These are phyloP conservation scores for Hemerocallis citrina DNA, from an alignment of 106 monocot species.

Conservation along the genomic window DNA sequence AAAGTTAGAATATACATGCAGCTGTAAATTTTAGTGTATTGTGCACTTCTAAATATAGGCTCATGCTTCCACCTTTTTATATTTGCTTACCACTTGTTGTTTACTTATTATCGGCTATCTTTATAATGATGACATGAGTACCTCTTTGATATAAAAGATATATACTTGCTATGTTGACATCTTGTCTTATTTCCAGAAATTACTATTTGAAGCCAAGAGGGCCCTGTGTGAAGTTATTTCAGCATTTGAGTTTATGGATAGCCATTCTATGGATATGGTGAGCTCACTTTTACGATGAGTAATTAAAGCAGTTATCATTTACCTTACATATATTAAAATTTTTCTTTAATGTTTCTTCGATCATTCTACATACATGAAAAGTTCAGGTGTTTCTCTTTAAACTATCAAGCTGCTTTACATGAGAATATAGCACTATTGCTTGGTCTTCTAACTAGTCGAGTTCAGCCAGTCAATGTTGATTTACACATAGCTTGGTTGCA, in stretches of 20 bases:
- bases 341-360: too few species aligned
- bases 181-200: slow-evolving; percentile 38
- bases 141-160: not conserved
- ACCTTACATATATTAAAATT: too few species aligned
- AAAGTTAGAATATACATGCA: not conserved
- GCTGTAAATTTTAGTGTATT: not conserved
- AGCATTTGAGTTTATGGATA: slow-evolving; percentile 97
- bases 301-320: not conserved
- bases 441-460: too few species aligned
- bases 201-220: slow-evolving; percentile 74
- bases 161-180: not conserved
- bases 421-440: too few species aligned
- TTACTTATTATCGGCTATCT: not conserved
- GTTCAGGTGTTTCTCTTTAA: too few species aligned
- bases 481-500: too few species aligned
- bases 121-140: not conserved
- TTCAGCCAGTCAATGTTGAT: too few species aligned
- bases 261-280: slow-evolving; percentile 77
- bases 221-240: slow-evolving; percentile 77
- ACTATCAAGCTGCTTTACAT: too few species aligned
- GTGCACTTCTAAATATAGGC: not conserved
- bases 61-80: not conserved
- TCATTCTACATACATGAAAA: too few species aligned
- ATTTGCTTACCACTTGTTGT: not conserved
- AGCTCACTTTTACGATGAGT: slow-evolving; percentile 9